These are phyloP conservation scores for Arxiozyma slooffiae DNA, from an alignment of 1,139 yeast genomes.

Conservation along the genomic window DNA sequence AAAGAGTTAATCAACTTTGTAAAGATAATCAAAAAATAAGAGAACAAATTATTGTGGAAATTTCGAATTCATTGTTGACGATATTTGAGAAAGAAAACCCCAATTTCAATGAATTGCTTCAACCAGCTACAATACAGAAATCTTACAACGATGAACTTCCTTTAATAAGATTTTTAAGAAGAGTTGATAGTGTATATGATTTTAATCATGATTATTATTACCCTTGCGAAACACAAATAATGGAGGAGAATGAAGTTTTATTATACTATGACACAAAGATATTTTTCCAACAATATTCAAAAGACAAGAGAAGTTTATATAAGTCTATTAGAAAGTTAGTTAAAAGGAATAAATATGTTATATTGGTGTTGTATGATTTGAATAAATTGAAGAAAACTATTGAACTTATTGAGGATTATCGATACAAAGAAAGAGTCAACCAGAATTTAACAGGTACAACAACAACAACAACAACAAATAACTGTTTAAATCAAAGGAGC, in stretches of 20 bases:
- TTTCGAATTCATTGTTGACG: slow-evolving; percentile 24
- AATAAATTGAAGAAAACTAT: slow-evolving; percentile 39
- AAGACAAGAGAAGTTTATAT: slow-evolving; percentile 22
- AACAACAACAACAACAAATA: slow-evolving; percentile 23
- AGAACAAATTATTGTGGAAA: slow-evolving; percentile 40
- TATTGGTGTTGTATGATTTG: slow-evolving; percentile 43
- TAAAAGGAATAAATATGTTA: slow-evolving; percentile 24
- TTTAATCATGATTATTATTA: slow-evolving; percentile 40
- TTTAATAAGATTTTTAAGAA: slow-evolving; percentile 29
- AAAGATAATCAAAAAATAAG: slow-evolving; percentile 44
- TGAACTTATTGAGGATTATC: slow-evolving; percentile 38
- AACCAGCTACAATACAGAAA: slow-evolving; percentile 25
- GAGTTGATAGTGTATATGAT: slow-evolving; percentile 37
- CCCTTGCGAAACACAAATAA: slow-evolving; percentile 38
- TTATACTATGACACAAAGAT: slow-evolving; percentile 41
- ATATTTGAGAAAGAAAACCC: slow-evolving; percentile 12
- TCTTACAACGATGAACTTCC: slow-evolving; percentile 22
- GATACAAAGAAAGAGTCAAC: slow-evolving; percentile 35
- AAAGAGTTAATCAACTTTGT: slow-evolving; percentile 42
- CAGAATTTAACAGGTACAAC: slow-evolving; percentile 21
- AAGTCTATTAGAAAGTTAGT: slow-evolving; percentile 19
- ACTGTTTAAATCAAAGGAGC: slow-evolving; percentile 4
- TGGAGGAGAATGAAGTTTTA: slow-evolving; percentile 38
- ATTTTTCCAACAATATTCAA: slow-evolving; percentile 34
- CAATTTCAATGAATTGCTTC: slow-evolving; percentile 21